phyloP scores from a whole-genome alignment of 352 stramenopile genomes.

The Globisporangium emineosum region DNA sequence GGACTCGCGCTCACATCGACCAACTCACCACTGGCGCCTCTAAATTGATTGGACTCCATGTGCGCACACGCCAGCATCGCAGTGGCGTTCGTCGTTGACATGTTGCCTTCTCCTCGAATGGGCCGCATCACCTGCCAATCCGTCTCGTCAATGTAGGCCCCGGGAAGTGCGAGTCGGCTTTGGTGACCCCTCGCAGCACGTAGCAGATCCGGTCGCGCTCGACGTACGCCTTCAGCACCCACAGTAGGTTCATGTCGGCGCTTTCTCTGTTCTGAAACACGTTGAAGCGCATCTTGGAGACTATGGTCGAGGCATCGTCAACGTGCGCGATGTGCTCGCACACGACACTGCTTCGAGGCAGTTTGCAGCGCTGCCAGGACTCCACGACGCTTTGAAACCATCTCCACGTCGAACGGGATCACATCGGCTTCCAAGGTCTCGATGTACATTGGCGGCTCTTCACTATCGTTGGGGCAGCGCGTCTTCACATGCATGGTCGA shows the following conservation, averaged over 20 bases:
- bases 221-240: conserved; percentile 3
- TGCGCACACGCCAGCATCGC: conserved; percentile 11
- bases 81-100: conserved; percentile 2
- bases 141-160: conserved; percentile 17
- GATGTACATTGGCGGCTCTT: neutral
- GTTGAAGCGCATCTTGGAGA: conserved; percentile 6
- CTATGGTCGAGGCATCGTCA: neutral
- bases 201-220: neutral
- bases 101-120: too few species aligned
- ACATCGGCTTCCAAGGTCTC: conserved; percentile 10
- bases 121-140: too few species aligned
- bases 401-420: conserved; percentile 9
- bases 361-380: conserved; percentile 8
- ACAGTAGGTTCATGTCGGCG: neutral
- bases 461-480: too few species aligned
- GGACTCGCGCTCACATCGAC: neutral
- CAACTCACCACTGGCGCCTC: neutral
- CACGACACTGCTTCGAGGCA: neutral
- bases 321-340: neutral
- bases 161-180: conserved; percentile 10
- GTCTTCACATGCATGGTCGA: conserved; percentile 8
- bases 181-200: conserved; percentile 9
- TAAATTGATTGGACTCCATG: conserved; percentile 5
- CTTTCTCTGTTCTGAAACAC: conserved; percentile 3
- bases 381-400: conserved; percentile 9